Percentiles rank a stretch among this genome's conserved stretches.
phyloP scores from a whole-genome alignment of 2,329 filamentous ascomycete species.

The Aspergillus sp. region DNA sequence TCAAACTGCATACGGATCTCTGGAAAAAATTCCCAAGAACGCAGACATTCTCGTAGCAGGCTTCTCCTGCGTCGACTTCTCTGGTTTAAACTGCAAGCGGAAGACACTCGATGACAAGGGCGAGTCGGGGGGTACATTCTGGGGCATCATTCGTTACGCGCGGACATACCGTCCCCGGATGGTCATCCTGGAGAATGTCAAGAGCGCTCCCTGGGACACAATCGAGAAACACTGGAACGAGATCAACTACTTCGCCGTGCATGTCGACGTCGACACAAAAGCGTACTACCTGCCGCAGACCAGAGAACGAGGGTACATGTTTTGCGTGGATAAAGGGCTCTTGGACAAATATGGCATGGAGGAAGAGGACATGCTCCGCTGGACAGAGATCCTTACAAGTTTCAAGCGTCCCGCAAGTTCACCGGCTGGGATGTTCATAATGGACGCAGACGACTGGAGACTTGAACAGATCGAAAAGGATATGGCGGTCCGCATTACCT shows the following conservation, averaged over 20 bases:
- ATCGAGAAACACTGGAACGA: slow-evolving; percentile 47
- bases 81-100: slow-evolving; percentile 58
- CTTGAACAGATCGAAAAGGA: slow-evolving; percentile 53
- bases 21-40: slow-evolving; percentile 54
- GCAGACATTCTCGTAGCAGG: slow-evolving; percentile 69
- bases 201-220: slow-evolving; percentile 57
- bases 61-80: slow-evolving; percentile 75
- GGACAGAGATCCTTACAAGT: slow-evolving; percentile 45
- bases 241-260: slow-evolving; percentile 57
- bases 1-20: slow-evolving; percentile 66
- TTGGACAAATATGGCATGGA: slow-evolving; percentile 19
- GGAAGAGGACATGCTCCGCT: slow-evolving; percentile 23
- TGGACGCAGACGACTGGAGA: slow-evolving; percentile 55
- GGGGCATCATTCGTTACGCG: slow-evolving; percentile 59
- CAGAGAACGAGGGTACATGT: slow-evolving; percentile 58
- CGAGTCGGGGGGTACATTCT: slow-evolving; percentile 66
- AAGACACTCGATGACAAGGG: slow-evolving; percentile 56
- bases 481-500: slow-evolving; percentile 33
- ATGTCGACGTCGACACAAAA: slow-evolving; percentile 63
- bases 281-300: slow-evolving; percentile 74
- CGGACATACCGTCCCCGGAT: slow-evolving; percentile 57
- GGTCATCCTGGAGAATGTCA: slow-evolving; percentile 72
- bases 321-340: slow-evolving; percentile 50
- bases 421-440: slow-evolving; percentile 61
- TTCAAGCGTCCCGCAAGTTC: slow-evolving; percentile 61